Percentiles rank a stretch among this genome's conserved stretches.
These are phyloP conservation scores for Ustilaginoidea virens DNA, from an alignment of 2,329 filamentous ascomycete species.

Conservation along the genomic window DNA sequence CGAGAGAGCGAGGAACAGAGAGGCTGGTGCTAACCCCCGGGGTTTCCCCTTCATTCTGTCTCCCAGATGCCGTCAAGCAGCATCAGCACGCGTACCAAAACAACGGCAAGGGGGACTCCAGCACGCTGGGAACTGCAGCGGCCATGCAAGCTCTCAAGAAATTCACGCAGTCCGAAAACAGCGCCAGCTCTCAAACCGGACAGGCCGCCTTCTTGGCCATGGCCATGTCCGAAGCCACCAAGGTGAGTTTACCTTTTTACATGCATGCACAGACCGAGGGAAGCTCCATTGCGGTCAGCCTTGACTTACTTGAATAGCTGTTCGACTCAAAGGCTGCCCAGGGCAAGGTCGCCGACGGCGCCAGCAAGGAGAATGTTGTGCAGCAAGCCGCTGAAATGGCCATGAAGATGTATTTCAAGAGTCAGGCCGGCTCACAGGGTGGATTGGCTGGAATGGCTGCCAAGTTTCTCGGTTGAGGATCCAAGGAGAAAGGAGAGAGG, in stretches of 20 bases:
- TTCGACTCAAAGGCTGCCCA: slow-evolving; percentile 42
- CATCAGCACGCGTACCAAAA: slow-evolving; percentile 60
- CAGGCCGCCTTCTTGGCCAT: slow-evolving; percentile 73
- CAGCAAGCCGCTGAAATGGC: slow-evolving; percentile 73
- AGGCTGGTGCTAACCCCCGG: no score
- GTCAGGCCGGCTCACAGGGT: slow-evolving; percentile 34
- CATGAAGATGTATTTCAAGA: slow-evolving; percentile 83
- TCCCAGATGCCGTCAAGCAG: slow-evolving; percentile 48
- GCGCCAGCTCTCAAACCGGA: slow-evolving; percentile 30
- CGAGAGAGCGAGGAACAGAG: no score
- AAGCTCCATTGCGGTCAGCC: not conserved
- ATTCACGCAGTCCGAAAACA: slow-evolving; percentile 47
- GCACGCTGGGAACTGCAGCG: slow-evolving; percentile 52
- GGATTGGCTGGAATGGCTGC: slow-evolving; percentile 29
- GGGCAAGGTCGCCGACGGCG: slow-evolving; percentile 37
- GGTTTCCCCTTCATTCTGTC: no score
- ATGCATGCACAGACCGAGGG: not conserved
- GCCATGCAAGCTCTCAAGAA: slow-evolving; percentile 71
- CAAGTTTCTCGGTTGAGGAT: slow-evolving; percentile 20
- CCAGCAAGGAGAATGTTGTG: slow-evolving; percentile 68
- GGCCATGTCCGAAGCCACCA: slow-evolving; percentile 77
- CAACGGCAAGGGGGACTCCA: slow-evolving; percentile 28
- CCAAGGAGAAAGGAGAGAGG: not conserved
- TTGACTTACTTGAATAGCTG: slow-evolving; percentile 27
- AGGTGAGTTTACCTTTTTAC: slow-evolving; percentile 29